These are phyloP conservation scores for Fusarium sp. DNA, from an alignment of 2,329 filamentous ascomycete species.

Conservation along the genomic window DNA sequence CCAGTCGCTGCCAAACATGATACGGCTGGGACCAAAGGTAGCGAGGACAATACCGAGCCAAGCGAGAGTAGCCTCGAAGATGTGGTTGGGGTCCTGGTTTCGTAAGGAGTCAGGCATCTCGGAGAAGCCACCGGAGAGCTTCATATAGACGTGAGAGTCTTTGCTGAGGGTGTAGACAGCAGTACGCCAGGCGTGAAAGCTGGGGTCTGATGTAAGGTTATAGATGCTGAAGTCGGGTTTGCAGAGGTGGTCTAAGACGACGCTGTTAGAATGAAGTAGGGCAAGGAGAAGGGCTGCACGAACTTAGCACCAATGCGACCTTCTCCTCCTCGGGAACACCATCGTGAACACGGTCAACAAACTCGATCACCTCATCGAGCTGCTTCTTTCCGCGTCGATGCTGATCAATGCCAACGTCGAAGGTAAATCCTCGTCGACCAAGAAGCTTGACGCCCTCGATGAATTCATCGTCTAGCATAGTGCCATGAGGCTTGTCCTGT, in stretches of 20 bases:
- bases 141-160: slow-evolving; percentile 80
- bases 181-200: slow-evolving; percentile 75
- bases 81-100: slow-evolving; percentile 60
- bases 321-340: slow-evolving; percentile 68
- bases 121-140: slow-evolving; percentile 87
- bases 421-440: slow-evolving; percentile 71
- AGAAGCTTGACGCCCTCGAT: slow-evolving; percentile 73
- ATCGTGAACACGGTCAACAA: slow-evolving; percentile 74
- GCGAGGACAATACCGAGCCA: slow-evolving; percentile 80
- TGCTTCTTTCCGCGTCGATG: slow-evolving; percentile 79
- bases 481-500: slow-evolving; percentile 77
- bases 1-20: slow-evolving; percentile 96
- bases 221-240: slow-evolving; percentile 81
- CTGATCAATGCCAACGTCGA: slow-evolving; percentile 88
- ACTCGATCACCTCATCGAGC: slow-evolving; percentile 75
- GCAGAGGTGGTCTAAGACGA: slow-evolving; percentile 79
- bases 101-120: slow-evolving; percentile 74
- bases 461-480: slow-evolving; percentile 71
- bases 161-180: slow-evolving; percentile 75
- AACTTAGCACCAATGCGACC: slow-evolving; percentile 77
- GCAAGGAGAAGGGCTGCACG: slow-evolving; percentile 39
- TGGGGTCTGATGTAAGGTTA: slow-evolving; percentile 64
- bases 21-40: slow-evolving; percentile 74
- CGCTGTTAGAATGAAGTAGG: slow-evolving; percentile 9
- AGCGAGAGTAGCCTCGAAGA: slow-evolving; percentile 72